phyloP scores from a whole-genome alignment of 768 basidiomycete species.

The Boletus rubescentipes region DNA sequence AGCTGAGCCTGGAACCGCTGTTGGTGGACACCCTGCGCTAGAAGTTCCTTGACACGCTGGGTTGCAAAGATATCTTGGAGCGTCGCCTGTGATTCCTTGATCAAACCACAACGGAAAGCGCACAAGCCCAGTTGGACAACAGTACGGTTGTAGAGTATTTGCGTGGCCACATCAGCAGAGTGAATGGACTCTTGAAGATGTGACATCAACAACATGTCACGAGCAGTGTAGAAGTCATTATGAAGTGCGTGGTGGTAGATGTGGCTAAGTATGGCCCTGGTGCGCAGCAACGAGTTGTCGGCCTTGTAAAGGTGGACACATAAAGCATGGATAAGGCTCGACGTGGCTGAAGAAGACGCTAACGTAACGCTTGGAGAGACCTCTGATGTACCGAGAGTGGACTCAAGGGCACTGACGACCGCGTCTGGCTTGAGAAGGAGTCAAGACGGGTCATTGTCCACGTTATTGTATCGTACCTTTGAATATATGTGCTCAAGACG shows the following conservation, averaged over 20 bases:
- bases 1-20: constrained; percentile 79
- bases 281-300: constrained; percentile 87
- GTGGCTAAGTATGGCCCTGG: constrained; percentile 95
- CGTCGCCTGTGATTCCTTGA: constrained; percentile 90
- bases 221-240: constrained; percentile 94
- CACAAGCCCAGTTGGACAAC: constrained; percentile 96
- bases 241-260: constrained; percentile 97
- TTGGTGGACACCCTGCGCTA: constrained; percentile 95
- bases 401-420: constrained; percentile 88
- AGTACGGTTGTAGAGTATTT: constrained; percentile 97
- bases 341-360: constrained; percentile 52
- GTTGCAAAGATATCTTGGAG: constrained; percentile 96
- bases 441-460: neutral
- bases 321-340: constrained; percentile 81
- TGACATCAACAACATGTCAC: constrained; percentile 98
- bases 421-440: constrained; percentile 73
- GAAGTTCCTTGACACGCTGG: constrained; percentile 93
- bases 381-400: constrained; percentile 55
- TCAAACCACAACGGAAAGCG: constrained; percentile 93
- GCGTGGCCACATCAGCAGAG: constrained; percentile 94
- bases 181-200: constrained; percentile 97
- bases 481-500: constrained; percentile 97
- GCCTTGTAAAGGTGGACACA: constrained; percentile 93
- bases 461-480: constrained; percentile 55
- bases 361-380: constrained; percentile 66